These are phyloP conservation scores for Eutrema heterophyllum DNA, from an alignment of 345 rosid genomes.

Conservation along the genomic window DNA sequence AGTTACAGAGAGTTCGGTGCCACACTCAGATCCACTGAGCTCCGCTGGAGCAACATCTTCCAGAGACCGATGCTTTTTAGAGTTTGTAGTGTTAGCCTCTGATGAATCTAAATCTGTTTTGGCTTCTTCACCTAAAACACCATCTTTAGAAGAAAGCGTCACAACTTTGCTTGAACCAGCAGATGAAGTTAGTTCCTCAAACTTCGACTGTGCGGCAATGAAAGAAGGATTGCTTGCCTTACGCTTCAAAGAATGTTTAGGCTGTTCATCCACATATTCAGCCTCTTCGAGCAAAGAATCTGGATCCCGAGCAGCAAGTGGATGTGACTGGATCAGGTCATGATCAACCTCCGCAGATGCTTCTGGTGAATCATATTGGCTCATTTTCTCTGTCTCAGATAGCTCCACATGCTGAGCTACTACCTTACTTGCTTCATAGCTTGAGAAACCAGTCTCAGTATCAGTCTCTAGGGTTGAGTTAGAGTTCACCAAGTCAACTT, in stretches of 20 bases:
- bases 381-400: slow-evolving; percentile 33
- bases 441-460: slow-evolving; percentile 39
- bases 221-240: slow-evolving; percentile 68
- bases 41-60: slow-evolving; percentile 43
- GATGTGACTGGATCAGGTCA: slow-evolving; percentile 31
- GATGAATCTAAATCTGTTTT: slow-evolving; percentile 34
- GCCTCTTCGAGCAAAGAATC: slow-evolving; percentile 27
- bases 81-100: slow-evolving; percentile 20
- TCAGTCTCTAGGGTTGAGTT: slow-evolving; percentile 31
- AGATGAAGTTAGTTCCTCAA: slow-evolving; percentile 59
- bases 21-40: slow-evolving; percentile 72
- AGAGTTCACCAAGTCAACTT: slow-evolving; percentile 30
- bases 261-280: slow-evolving; percentile 48
- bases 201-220: slow-evolving; percentile 65
- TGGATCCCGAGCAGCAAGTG: slow-evolving; percentile 27
- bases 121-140: slow-evolving; percentile 35
- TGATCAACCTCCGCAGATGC: slow-evolving; percentile 35
- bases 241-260: slow-evolving; percentile 57
- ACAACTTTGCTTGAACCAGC: slow-evolving; percentile 38
- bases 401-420: slow-evolving; percentile 29
- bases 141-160: slow-evolving; percentile 39
- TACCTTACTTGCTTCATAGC: slow-evolving; percentile 30
- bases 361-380: slow-evolving; percentile 36
- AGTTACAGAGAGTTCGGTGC: slow-evolving; percentile 83
- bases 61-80: slow-evolving; percentile 26